Percentiles rank a stretch among this genome's conserved stretches.
Conservation (phyloP, 139 green algal species). For the Tetratostichococcus sp. region DNA sequence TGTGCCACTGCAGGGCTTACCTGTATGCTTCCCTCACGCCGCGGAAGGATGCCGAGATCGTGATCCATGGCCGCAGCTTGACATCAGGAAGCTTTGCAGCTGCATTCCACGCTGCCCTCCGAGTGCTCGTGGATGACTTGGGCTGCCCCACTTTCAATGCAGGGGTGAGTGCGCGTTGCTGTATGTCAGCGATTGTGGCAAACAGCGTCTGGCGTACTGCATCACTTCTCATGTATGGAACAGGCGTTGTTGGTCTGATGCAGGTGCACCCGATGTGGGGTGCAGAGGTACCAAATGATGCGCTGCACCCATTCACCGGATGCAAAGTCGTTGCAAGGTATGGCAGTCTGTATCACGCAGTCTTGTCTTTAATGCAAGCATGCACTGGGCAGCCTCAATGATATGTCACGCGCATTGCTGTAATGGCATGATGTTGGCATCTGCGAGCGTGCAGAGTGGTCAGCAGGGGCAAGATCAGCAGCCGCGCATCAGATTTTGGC, state of each 20-base stretch:
- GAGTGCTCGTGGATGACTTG: constrained; percentile 69
- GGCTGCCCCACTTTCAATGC: constrained; percentile 70
- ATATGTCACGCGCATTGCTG: no score
- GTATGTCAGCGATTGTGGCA: no score
- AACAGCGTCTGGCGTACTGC: no score
- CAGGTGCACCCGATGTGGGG: background rate
- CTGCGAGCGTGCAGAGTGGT: constrained; percentile 46
- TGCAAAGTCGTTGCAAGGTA: background rate
- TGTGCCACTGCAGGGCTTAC: constrained; percentile 22
- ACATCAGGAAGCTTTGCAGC: constrained; percentile 40
- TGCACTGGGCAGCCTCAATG: no score
- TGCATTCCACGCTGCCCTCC: constrained; percentile 47
- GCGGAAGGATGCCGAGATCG: constrained; percentile 67
- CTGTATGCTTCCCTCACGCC: constrained; percentile 39
- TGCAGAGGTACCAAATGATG: background rate
- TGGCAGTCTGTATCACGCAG: no score
- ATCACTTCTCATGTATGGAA: no score
- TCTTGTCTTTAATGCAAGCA: no score
- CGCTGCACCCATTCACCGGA: background rate
- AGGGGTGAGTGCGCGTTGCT: constrained; percentile 34
- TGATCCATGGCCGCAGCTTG: constrained; percentile 40
- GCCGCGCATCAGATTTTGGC: constrained; percentile 67
- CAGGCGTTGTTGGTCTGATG: no score
- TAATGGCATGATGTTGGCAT: no score
- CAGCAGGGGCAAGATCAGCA: constrained; percentile 50